Percentiles rank a stretch among this genome's conserved stretches.
Conservation (phyloP, 805 yeast genomes). For the Metschnikowia baotianmanensis region DNA sequence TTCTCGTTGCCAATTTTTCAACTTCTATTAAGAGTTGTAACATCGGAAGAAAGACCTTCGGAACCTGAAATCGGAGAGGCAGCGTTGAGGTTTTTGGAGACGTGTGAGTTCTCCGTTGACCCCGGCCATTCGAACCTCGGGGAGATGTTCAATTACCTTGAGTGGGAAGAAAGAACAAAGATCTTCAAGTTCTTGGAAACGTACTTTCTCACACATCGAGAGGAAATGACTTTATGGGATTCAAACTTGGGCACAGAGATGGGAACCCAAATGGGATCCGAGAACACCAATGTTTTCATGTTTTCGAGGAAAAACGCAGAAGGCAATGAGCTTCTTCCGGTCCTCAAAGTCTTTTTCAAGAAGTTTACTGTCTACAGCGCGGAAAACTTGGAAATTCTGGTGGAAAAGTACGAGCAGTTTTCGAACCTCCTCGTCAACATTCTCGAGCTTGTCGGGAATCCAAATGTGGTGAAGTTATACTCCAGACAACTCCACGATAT, state of each 20-base stretch:
- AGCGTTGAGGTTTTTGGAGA: slow-evolving; percentile 7
- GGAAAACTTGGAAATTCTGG: slow-evolving; percentile 22
- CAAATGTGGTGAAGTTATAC: slow-evolving; percentile 3
- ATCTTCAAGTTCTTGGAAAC: slow-evolving; percentile 30
- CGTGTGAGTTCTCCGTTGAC: slow-evolving; percentile 28
- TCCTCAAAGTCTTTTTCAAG: slow-evolving; percentile 44
- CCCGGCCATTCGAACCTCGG: slow-evolving; percentile 37
- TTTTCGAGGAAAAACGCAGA: slow-evolving; percentile 1
- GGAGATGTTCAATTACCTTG: slow-evolving; percentile 34
- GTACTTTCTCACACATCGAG: slow-evolving; percentile 23
- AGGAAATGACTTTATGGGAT: slow-evolving; percentile 8
- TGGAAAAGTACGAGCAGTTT: slow-evolving; percentile 24
- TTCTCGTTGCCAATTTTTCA: slow-evolving; percentile 45
- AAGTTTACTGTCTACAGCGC: slow-evolving; percentile 42
- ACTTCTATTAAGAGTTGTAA: slow-evolving; percentile 30
- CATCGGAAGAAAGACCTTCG: slow-evolving; percentile 19
- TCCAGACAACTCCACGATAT: slow-evolving; percentile 23
- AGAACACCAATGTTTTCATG: too few relatives aligned
- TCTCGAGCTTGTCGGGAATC: slow-evolving; percentile 16
- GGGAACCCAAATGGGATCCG: too few relatives aligned
- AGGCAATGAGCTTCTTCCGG: slow-evolving; percentile 31
- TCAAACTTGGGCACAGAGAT: background rate
- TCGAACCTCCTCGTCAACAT: slow-evolving; percentile 24
- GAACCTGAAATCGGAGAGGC: slow-evolving; percentile 11
- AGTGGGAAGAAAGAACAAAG: slow-evolving; percentile 27